A percentile compares a stretch with the other conserved stretches of the same genome.
Conservation (phyloP, 139 green algal species). For the Chlamydomonas schloesseri region DNA sequence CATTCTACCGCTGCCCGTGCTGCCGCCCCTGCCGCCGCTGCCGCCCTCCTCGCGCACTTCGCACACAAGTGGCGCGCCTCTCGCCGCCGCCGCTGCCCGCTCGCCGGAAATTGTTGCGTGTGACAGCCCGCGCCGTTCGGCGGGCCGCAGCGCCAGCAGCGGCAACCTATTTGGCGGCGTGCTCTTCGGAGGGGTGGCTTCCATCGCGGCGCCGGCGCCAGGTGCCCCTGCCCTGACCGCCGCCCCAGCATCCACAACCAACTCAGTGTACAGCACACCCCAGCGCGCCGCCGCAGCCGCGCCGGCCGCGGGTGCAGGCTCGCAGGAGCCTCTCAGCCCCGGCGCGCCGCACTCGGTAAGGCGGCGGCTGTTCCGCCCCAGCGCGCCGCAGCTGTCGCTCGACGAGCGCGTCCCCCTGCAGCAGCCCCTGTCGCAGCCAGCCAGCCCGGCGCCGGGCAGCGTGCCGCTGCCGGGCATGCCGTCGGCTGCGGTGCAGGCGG, state of each 20-base stretch:
- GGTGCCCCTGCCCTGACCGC: neutral
- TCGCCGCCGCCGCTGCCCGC: too few relatives aligned
- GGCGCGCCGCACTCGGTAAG: neutral
- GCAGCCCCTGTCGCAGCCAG: neutral
- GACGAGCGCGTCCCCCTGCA: too few relatives aligned
- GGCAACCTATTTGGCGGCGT: too few relatives aligned
- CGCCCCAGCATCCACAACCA: too few relatives aligned
- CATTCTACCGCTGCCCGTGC: neutral
- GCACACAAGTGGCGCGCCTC: too few relatives aligned
- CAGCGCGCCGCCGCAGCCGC: neutral
- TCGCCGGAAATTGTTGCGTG: too few relatives aligned
- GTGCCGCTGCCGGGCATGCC: slow-evolving; percentile 16
- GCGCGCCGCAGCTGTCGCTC: slow-evolving; percentile 1
- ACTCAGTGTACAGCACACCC: too few relatives aligned
- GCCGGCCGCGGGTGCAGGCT: too few relatives aligned
- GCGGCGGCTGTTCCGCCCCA: slow-evolving; percentile 10
- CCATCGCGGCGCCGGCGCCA: neutral
- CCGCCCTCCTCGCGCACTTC: too few relatives aligned
- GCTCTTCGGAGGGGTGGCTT: too few relatives aligned
- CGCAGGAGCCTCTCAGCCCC: neutral
- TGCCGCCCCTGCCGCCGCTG: neutral
- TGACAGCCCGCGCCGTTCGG: too few relatives aligned
- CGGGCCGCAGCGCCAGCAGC: too few relatives aligned
- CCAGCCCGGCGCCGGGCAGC: neutral
- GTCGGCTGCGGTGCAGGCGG: neutral